Evolutionary conservation across 1,284 basidiomycete species (phyloP), one percentile per base, ranked within the genome.

Genomic region (Athelia psychrophila): DNA sequence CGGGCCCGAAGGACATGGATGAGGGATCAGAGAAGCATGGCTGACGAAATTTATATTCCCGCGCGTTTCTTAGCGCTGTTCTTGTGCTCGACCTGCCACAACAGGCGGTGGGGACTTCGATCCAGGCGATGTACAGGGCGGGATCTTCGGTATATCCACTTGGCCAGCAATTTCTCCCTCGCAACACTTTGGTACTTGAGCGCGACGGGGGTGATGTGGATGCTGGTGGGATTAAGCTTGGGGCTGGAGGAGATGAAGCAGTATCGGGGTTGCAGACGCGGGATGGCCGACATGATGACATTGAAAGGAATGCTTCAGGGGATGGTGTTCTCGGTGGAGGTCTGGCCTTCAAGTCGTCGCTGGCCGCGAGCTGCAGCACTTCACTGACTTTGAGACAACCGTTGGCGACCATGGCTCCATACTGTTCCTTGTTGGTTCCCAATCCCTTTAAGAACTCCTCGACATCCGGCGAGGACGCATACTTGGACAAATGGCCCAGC

Each of bases 201-300:
- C 12, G 98, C 93, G 48, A 99, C 96, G 50, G 86, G 91, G 18
- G 97, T 98, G 62, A 96, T 86, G 71, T 99, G 96, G 57, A 99
- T 92, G 4, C 89, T 77, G 58, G 83, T 86, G 35, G 95, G 86
- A 70, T 93, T 70, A 44, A 98, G 77, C 71, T 98, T 98, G 47
- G 97, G 94, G 56, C 91, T 93, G 23, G 95, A 98, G 16, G 96
- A 98, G 71, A 99, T 99, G 40, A 96, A 99, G 73, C 98, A 99
- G 78, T 91, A 99, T 53, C 96, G 89, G 35, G 96, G 95, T 66
- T 97, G 94, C 18, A 98, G 81, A 59, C 96, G 93, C 32, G 94
- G 88, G 49, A 97, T 86, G 49, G 89, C 86, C 3, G 95, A 96
- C 54, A 99, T 86, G 61, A 99, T 88, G 62, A 95, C 90, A 69